Evolutionary conservation across 2,329 filamentous ascomycete species (phyloP).

Genomic region (Plectosphaerella plurivora): DNA sequence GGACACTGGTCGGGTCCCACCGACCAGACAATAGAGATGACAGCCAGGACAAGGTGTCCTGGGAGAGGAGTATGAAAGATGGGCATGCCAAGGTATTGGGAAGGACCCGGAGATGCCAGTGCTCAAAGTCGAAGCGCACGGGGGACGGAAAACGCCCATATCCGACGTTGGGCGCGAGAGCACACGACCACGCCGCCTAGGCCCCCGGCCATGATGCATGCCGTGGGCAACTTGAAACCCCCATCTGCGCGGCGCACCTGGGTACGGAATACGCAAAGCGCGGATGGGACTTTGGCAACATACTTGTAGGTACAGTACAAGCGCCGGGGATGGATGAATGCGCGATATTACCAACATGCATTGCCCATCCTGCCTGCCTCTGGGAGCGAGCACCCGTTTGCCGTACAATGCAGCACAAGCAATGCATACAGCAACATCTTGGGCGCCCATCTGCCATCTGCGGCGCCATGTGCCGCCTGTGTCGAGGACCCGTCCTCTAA

Average conservation of each 20-base stretch:
- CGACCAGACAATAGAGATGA: too few species aligned
- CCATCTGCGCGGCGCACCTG: background rate
- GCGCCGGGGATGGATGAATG: too few species aligned
- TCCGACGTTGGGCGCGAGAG: background rate
- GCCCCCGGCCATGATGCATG: too few species aligned
- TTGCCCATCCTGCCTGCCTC: too few species aligned
- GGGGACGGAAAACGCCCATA: background rate
- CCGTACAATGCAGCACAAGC: too few species aligned
- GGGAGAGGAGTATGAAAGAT: background rate
- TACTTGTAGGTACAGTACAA: too few species aligned
- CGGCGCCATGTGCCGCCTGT: background rate
- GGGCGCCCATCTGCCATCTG: background rate
- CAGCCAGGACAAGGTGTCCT: background rate
- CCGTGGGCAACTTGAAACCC: background rate
- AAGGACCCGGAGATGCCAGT: background rate
- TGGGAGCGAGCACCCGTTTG: too few species aligned
- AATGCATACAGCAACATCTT: background rate
- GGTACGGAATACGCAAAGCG: background rate
- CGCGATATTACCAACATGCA: too few species aligned
- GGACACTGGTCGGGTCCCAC: too few species aligned
- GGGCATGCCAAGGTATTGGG: background rate
- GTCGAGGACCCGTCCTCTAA: background rate
- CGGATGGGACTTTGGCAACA: too few species aligned
- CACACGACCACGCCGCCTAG: background rate
- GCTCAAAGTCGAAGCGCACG: background rate